A percentile compares a stretch with the other conserved stretches of the same genome.
phyloP scores from a whole-genome alignment of 108 stramenopile genomes.

The Cyclotella distinguenda region DNA sequence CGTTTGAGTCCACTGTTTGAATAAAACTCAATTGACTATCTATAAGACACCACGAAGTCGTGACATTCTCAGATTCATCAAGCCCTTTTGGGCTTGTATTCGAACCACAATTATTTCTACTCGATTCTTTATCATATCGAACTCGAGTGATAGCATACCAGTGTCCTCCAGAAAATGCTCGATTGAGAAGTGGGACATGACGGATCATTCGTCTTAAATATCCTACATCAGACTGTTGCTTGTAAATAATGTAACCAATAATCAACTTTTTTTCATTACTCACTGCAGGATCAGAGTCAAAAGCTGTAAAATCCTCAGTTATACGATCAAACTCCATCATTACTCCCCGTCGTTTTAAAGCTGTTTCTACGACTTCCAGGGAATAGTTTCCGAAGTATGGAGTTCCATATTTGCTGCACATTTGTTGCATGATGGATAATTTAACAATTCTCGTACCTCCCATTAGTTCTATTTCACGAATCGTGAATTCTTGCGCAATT shows the following conservation, averaged over 20 bases:
- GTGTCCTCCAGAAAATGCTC: slow-evolving; percentile 31
- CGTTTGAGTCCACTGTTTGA: slow-evolving; percentile 4
- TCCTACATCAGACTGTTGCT: slow-evolving; percentile 9
- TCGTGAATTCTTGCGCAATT: slow-evolving; percentile 34
- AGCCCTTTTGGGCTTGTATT: neutral
- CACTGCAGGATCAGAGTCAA: neutral
- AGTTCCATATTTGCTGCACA: slow-evolving; percentile 35
- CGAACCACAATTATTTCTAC: neutral
- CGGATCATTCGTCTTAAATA: slow-evolving; percentile 12
- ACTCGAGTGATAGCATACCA: slow-evolving; percentile 53
- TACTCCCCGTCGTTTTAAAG: slow-evolving; percentile 36
- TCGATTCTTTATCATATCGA: slow-evolving; percentile 2
- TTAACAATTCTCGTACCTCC: slow-evolving; percentile 3
- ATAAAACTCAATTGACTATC: slow-evolving; percentile 25
- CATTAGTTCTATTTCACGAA: slow-evolving; percentile 23
- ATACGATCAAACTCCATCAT: slow-evolving; percentile 28
- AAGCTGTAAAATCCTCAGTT: neutral
- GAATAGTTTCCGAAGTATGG: slow-evolving; percentile 44
- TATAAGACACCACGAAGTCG: slow-evolving; percentile 23
- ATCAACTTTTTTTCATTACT: neutral
- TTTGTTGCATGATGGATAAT: slow-evolving; percentile 19
- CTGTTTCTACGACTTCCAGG: slow-evolving; percentile 31
- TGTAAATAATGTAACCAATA: slow-evolving; percentile 44
- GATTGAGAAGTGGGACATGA: slow-evolving; percentile 19
- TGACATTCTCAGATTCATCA: neutral